Evolutionary conservation across 2,329 filamentous ascomycete species (phyloP).

Genomic region (Hirsutella thompsonii): DNA sequence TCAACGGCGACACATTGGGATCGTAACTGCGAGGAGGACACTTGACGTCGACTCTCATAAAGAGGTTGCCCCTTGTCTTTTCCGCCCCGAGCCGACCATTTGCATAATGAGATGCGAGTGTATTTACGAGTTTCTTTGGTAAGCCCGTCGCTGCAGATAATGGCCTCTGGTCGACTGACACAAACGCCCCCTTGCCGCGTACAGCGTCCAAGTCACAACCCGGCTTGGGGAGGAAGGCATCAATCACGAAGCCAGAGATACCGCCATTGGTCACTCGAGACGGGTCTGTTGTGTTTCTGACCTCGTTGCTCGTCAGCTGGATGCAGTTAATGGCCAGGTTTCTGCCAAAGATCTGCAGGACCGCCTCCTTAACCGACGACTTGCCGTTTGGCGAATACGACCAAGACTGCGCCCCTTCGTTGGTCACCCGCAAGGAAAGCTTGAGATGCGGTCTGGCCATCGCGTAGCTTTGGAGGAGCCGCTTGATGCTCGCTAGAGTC

Average conservation of each 20-base stretch:
- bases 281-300: not conserved
- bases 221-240: constrained; percentile 44
- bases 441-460: constrained; percentile 51
- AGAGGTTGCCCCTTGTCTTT: constrained; percentile 33
- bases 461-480: constrained; percentile 50
- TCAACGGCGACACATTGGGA: constrained; percentile 56
- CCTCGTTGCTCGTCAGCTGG: constrained; percentile 19
- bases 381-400: constrained; percentile 45
- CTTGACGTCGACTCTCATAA: constrained; percentile 49
- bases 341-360: constrained; percentile 48
- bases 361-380: constrained; percentile 41
- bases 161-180: constrained; percentile 58
- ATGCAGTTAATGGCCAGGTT: constrained; percentile 42
- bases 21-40: constrained; percentile 56
- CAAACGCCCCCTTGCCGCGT: constrained; percentile 37
- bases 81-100: constrained; percentile 11
- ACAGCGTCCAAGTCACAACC: constrained; percentile 30
- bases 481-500: constrained; percentile 42
- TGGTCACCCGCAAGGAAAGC: constrained; percentile 46
- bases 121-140: constrained; percentile 42
- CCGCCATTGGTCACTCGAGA: not conserved
- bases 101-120: constrained; percentile 38
- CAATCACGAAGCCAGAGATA: constrained; percentile 24
- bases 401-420: constrained; percentile 40
- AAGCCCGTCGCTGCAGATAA: constrained; percentile 41